Percentiles rank a stretch among this genome's conserved stretches.
Evolutionary conservation across 2,329 filamentous ascomycete species (phyloP).

Genomic region (Aschersonia sp.): DNA sequence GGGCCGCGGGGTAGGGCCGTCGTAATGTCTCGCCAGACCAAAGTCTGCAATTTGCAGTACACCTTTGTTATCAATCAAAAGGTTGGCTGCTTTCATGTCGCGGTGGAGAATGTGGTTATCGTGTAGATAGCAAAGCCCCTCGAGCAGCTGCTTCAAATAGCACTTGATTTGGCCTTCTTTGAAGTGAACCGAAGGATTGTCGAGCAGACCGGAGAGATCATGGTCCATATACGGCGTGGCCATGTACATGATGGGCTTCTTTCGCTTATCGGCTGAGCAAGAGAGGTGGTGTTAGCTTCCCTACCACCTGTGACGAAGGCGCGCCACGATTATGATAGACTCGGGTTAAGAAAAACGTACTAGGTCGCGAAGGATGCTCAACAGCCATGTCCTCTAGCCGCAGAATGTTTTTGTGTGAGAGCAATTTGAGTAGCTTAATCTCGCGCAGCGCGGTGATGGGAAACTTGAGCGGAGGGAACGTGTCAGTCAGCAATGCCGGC

Average conservation of each 20-base stretch:
- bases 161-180: conserved; percentile 91
- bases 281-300: neutral
- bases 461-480: conserved; percentile 39
- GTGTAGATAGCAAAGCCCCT: conserved; percentile 82
- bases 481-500: neutral
- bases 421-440: conserved; percentile 90
- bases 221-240: conserved; percentile 98
- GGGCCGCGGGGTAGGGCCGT: conserved; percentile 63
- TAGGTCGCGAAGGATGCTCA: conserved; percentile 52
- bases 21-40: conserved; percentile 83
- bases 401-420: conserved; percentile 83
- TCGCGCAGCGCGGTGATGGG: conserved; percentile 96
- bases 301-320: neutral
- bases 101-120: conserved; percentile 81
- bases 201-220: conserved; percentile 89
- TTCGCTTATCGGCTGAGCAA: conserved; percentile 57
- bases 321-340: too few relatives aligned
- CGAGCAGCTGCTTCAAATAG: conserved; percentile 85
- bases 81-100: conserved; percentile 97
- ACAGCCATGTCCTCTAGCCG: conserved; percentile 92
- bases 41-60: conserved; percentile 96
- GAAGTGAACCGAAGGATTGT: conserved; percentile 83
- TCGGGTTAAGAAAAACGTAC: conserved; percentile 20
- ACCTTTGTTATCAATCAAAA: conserved; percentile 88
- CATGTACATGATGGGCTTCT: conserved; percentile 90